Evolutionary conservation across 2,329 filamentous ascomycete species (phyloP).

Genomic region (Phyllosticta capitalensis): DNA sequence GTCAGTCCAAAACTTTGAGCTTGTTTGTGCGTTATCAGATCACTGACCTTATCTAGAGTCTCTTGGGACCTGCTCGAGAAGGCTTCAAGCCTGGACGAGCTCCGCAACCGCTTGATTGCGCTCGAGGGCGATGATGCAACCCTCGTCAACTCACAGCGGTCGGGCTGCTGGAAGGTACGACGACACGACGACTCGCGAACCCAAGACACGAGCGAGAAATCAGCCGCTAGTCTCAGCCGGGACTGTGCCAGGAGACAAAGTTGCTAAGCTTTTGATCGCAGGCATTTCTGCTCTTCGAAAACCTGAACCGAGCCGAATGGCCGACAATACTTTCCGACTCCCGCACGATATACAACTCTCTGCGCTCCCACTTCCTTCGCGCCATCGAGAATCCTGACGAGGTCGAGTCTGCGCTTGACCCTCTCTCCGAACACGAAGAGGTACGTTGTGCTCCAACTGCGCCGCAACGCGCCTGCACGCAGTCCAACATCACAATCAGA

Average conservation of each 20-base stretch:
- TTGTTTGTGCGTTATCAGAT: not conserved
- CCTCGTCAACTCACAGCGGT: slow-evolving; percentile 61
- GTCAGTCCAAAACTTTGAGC: not conserved
- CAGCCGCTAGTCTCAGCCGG: not conserved
- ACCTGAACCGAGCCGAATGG: slow-evolving; percentile 58
- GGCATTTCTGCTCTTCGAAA: slow-evolving; percentile 73
- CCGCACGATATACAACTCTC: slow-evolving; percentile 62
- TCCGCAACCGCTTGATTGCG: slow-evolving; percentile 4
- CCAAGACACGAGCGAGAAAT: not conserved
- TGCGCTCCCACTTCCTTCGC: slow-evolving; percentile 65
- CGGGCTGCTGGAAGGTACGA: slow-evolving; percentile 81
- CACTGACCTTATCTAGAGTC: not conserved
- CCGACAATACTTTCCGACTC: slow-evolving; percentile 55
- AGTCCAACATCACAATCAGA: slow-evolving; percentile 16
- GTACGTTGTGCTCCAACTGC: slow-evolving; percentile 34
- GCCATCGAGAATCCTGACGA: slow-evolving; percentile 80
- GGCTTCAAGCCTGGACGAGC: slow-evolving; percentile 5
- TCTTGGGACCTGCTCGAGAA: slow-evolving; percentile 10
- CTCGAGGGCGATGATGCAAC: not conserved
- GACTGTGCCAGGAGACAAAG: not conserved
- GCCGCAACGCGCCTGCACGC: slow-evolving; percentile 15
- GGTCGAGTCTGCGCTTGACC: slow-evolving; percentile 65
- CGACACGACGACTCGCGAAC: not conserved
- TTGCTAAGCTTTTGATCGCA: slow-evolving; percentile 26
- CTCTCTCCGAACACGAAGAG: slow-evolving; percentile 71